These are phyloP conservation scores for Cyclostephanos tholiformis DNA, from an alignment of 108 stramenopile genomes.

Conservation along the genomic window DNA sequence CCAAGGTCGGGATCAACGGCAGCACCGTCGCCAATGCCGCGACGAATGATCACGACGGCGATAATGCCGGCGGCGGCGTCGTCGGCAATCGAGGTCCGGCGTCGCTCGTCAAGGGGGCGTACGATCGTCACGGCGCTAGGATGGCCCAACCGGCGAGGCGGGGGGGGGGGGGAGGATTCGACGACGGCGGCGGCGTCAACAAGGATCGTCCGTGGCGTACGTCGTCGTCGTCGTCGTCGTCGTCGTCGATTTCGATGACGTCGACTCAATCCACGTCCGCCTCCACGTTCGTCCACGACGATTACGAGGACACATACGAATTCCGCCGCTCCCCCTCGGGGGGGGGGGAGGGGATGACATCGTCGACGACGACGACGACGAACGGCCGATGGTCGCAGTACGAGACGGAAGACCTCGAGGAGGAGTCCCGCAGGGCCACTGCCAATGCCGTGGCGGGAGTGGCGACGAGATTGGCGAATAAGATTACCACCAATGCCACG, in stretches of 20 bases:
- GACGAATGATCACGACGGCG: slow-evolving; percentile 15
- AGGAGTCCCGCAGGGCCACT: slow-evolving; percentile 45
- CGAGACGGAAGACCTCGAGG: slow-evolving; percentile 31
- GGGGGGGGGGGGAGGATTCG: too few relatives aligned
- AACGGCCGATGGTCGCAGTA: slow-evolving; percentile 41
- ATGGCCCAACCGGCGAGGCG: too few relatives aligned
- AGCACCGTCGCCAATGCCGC: slow-evolving; percentile 30
- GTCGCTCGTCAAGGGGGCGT: too few relatives aligned
- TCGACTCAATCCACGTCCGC: neutral
- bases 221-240: neutral
- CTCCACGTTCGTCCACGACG: neutral
- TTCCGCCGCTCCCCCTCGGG: too few relatives aligned
- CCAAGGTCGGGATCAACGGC: slow-evolving; percentile 43
- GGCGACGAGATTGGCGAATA: slow-evolving; percentile 43
- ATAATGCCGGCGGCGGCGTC: neutral
- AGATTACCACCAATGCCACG: too few relatives aligned
- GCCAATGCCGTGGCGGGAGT: slow-evolving; percentile 38
- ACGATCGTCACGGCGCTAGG: too few relatives aligned
- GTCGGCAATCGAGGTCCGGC: too few relatives aligned
- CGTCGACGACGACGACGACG: neutral
- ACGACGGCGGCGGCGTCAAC: neutral
- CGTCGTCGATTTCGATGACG: neutral
- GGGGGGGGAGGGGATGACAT: too few relatives aligned
- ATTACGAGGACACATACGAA: too few relatives aligned
- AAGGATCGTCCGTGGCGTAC: slow-evolving; percentile 26